These are phyloP conservation scores for Entonaema liquescens DNA, from an alignment of 495 filamentous ascomycete species.

Conservation along the genomic window DNA sequence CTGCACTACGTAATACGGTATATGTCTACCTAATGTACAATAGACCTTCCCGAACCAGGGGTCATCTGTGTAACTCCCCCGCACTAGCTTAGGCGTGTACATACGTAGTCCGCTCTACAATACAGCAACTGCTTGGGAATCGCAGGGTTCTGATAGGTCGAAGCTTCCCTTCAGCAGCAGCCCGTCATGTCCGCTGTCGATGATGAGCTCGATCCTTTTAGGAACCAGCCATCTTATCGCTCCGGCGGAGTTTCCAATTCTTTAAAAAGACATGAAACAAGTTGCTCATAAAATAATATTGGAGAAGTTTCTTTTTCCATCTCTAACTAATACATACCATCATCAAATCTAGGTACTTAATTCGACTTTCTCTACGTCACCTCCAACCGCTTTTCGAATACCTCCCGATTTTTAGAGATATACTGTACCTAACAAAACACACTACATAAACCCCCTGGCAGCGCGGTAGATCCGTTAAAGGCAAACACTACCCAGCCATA, in stretches of 20 bases:
- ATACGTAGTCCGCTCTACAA: slow-evolving; percentile 16
- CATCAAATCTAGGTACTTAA: too few species aligned
- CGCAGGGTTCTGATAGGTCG: slow-evolving; percentile 32
- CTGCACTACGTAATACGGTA: neutral
- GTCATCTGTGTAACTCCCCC: slow-evolving; percentile 23
- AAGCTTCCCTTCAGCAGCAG: slow-evolving; percentile 24
- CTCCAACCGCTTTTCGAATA: neutral
- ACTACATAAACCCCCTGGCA: neutral
- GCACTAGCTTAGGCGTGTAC: slow-evolving; percentile 11
- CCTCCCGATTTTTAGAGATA: neutral
- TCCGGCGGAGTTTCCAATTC: slow-evolving; percentile 1
- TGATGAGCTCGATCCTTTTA: slow-evolving; percentile 41
- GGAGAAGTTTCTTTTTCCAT: too few species aligned
- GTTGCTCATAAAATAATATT: too few species aligned
- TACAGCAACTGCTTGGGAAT: slow-evolving; percentile 38
- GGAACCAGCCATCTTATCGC: slow-evolving; percentile 17
- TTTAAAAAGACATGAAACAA: slow-evolving; percentile 30
- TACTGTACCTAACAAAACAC: neutral
- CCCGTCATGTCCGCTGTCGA: slow-evolving; percentile 42
- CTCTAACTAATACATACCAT: too few species aligned
- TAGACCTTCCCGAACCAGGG: slow-evolving; percentile 16
- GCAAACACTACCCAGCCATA: slow-evolving; percentile 11
- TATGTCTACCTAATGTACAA: neutral
- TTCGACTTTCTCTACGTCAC: neutral
- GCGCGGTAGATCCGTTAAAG: slow-evolving; percentile 13